Base-by-base conservation (phyloP, 2,329 filamentous ascomycete genomes). In the Sordariomycetes sp. region DNA sequence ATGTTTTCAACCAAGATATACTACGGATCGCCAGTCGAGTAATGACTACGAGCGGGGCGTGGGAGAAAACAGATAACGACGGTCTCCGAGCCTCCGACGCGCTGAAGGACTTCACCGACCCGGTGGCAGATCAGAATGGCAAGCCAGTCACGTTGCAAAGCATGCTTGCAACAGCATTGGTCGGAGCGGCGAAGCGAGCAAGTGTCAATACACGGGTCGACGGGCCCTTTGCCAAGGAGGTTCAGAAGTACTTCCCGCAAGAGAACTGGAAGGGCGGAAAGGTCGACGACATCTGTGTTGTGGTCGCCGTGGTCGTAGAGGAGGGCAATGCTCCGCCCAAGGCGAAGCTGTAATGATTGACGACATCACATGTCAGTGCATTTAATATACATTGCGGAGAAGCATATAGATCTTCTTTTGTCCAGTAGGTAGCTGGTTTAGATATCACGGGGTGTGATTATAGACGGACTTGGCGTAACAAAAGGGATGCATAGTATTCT, bases 251-350 rank as follows among this genome's bases (percentile, higher is more conserved):
- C 51, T 94, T 85, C 46, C 90, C 92, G 0, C 68, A 80, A 24
- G 90, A 96, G 57, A 75, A 79, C 38, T 98, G 86, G 76, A 78
- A 78, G 38, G 92, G 92, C 38, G 92, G 92, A 34, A 98, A 98
- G 59, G 75, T 93, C 15, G 92, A 98, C 54, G 92, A 98, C 57
- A 95, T 98, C 39, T 90, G 86, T 49, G 86, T 86, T 5, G 67
- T 98, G 33, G 79, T 88, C 11, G 76, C 80, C 21, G 66, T 94
- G 20, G 86, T 85, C 2, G 77, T 85, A 8, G 80, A 88, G 45
- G 75, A 79, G 14, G 31, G 38, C 14, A 35, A 40, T 19, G n/a
- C n/a, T n/a, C n/a, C n/a, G n/a, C 29, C 41, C 19, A 53, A 46
- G 39, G 57, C 54, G 50, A 60, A 60, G 42, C 41, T 60, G 35